Evolutionary conservation across 2,329 filamentous ascomycete species (phyloP), one percentile per base, ranked within the genome.

Genomic region (Didymella pinodella): DNA sequence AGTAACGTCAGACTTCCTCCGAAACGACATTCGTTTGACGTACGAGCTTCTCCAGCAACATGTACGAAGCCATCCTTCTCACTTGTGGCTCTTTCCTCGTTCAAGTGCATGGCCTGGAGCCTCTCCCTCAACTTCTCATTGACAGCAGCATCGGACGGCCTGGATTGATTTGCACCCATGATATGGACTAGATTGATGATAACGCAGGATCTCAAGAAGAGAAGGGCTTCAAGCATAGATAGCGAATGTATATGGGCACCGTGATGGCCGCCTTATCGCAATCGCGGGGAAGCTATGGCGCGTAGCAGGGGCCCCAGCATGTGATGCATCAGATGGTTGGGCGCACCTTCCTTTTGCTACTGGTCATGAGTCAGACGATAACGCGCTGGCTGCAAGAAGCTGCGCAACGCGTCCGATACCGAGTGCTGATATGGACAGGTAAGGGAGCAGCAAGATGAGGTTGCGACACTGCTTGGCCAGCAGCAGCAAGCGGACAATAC

Each of bases 31-130:
- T 4, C 6, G 34, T 4, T 11, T 14, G 31, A 68, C 72, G 31
- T 73, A 68, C 69, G 72, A 63, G 79, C 80, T 70, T 82, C 80
- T 51, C 76, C 75, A 29, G 79, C 78, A n/a, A 87, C 75, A 59
- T 84, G 78, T 29, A 86, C 75, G 57, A 83, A 87, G 32, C 84
- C 84, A 48, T 85, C 84, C 38, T 84, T 81, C 43, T 83, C 80
- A 34, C 76, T 72, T 44, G 73, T 65, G 16, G 69, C 62, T 29
- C 69, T 66, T 18, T 81, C 74, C 53, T 82, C 79, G 48, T 72
- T 73, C 34, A 85, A 59, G 53, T 83, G 78, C 46, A 86, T 75
- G 53, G 75, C 75, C 59, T 78, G 75, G 20, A 81, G 75, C 38
- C 77, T 74, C 65, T 80, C 75, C 26, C 75, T 59, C 38, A 80